A percentile compares a stretch with the other conserved stretches of the same genome.
These are phyloP conservation scores for Barbarea vulgaris DNA, from an alignment of 345 rosid genomes.

Conservation along the genomic window DNA sequence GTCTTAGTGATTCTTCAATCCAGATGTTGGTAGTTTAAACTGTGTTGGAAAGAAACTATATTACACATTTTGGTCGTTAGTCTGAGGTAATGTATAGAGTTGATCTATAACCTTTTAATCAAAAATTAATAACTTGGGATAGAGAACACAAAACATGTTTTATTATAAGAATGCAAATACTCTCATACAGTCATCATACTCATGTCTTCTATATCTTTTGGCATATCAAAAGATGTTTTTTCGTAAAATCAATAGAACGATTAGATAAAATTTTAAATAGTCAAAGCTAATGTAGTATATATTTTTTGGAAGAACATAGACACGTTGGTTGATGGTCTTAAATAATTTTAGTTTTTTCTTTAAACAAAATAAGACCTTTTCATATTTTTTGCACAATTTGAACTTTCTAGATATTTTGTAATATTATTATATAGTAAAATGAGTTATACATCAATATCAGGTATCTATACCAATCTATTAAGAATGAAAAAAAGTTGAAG, in stretches of 20 bases:
- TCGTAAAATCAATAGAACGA: background rate
- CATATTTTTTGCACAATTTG: slow-evolving; percentile 13
- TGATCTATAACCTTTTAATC: too few species aligned
- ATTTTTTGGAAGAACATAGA: background rate
- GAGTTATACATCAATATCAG: slow-evolving; percentile 35
- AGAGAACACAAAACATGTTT: background rate
- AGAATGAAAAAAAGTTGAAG: slow-evolving; percentile 27
- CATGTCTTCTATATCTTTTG: background rate
- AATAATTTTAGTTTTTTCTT: background rate
- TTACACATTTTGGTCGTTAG: background rate
- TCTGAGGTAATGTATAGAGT: background rate
- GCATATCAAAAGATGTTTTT: background rate
- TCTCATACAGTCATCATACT: too few species aligned
- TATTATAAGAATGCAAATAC: background rate
- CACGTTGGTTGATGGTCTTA: slow-evolving; percentile 13
- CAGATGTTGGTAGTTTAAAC: background rate
- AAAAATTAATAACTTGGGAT: background rate
- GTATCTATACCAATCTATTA: slow-evolving; percentile 37
- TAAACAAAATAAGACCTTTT: background rate
- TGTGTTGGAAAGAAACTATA: background rate
- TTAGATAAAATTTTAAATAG: background rate
- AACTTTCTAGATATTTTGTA: slow-evolving; percentile 16
- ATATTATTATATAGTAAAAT: slow-evolving; percentile 13
- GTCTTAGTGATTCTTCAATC: background rate
- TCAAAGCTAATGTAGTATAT: background rate